phyloP scores from a whole-genome alignment of 2,329 filamentous ascomycete genomes.

The Claviceps capensis region DNA sequence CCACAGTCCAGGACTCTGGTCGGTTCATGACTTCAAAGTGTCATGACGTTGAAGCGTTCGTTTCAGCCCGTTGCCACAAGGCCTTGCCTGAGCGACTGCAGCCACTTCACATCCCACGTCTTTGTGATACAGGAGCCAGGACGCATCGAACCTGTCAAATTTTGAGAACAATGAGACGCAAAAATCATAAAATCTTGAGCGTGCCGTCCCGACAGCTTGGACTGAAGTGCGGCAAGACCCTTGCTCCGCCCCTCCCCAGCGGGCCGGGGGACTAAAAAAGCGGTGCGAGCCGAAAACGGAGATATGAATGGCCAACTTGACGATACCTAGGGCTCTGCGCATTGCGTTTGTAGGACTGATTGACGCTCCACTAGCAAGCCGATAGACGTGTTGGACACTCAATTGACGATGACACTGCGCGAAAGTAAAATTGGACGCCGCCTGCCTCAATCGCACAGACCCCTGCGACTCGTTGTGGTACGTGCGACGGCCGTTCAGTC shows the following conservation, averaged over 20 bases:
- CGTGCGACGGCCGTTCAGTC: not conserved
- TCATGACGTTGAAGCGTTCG: not conserved
- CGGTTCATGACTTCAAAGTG: not conserved
- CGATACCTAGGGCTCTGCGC: not conserved
- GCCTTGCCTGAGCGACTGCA: not conserved
- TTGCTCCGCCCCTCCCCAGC: slow-evolving; percentile 11
- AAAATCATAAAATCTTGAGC: not conserved
- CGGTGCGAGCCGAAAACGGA: slow-evolving; percentile 25
- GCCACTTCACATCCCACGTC: not conserved
- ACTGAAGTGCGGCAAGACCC: slow-evolving; percentile 11
- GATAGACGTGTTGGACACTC: slow-evolving; percentile 22
- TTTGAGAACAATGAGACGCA: not conserved
- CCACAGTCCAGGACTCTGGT: not conserved
- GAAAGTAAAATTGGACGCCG: slow-evolving; percentile 8
- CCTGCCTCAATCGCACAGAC: not conserved
- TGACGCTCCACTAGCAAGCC: slow-evolving; percentile 10
- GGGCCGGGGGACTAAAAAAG: slow-evolving; percentile 15
- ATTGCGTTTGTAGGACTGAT: not conserved
- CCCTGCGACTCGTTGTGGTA: not conserved
- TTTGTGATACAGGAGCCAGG: not conserved
- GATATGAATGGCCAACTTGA: slow-evolving; percentile 1
- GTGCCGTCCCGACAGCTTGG: slow-evolving; percentile 9
- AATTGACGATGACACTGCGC: slow-evolving; percentile 14
- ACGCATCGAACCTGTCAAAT: not conserved
- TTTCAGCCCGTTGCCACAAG: not conserved